phyloP scores from a whole-genome alignment of 495 filamentous ascomycete species.

The Copromyces sp. region DNA sequence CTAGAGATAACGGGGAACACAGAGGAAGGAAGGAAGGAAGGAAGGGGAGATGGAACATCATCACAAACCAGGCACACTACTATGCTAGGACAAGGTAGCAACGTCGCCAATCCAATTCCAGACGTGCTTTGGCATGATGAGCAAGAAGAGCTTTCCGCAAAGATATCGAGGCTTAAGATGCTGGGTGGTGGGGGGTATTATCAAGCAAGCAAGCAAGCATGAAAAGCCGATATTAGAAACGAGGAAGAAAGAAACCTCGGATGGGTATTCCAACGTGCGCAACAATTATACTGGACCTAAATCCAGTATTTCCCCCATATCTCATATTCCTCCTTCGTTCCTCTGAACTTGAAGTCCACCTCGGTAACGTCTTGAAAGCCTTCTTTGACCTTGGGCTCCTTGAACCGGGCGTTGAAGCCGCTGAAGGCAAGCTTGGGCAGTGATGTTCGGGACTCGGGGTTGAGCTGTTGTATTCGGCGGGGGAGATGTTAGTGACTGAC shows the following conservation, averaged over 20 bases:
- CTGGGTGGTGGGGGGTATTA: not conserved
- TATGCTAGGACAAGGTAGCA: not conserved
- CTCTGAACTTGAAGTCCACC: conserved; percentile 49
- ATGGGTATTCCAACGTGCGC: not conserved
- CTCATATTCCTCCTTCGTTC: conserved; percentile 42
- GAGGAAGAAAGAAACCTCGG: not conserved
- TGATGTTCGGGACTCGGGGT: conserved; percentile 65
- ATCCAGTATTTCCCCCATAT: conserved; percentile 70
- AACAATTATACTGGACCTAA: conserved; percentile 18
- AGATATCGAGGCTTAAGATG: not conserved
- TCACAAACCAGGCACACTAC: not conserved
- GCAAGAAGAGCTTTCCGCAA: not conserved
- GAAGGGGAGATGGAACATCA: not conserved
- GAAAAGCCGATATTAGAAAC: not conserved
- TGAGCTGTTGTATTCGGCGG: conserved; percentile 39
- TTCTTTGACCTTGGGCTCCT: conserved; percentile 60
- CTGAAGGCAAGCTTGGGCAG: conserved; percentile 75
- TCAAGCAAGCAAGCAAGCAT: not conserved
- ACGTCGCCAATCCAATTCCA: not conserved
- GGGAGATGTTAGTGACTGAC: not conserved
- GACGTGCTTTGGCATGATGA: not conserved
- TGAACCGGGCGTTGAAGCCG: conserved; percentile 57
- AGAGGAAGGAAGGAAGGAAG: not conserved
- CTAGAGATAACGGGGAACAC: not conserved
- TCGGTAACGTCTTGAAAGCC: conserved; percentile 74